Conservation (phyloP, 176 grass and related monocot species). For the Aegilops umbellulata region DNA sequence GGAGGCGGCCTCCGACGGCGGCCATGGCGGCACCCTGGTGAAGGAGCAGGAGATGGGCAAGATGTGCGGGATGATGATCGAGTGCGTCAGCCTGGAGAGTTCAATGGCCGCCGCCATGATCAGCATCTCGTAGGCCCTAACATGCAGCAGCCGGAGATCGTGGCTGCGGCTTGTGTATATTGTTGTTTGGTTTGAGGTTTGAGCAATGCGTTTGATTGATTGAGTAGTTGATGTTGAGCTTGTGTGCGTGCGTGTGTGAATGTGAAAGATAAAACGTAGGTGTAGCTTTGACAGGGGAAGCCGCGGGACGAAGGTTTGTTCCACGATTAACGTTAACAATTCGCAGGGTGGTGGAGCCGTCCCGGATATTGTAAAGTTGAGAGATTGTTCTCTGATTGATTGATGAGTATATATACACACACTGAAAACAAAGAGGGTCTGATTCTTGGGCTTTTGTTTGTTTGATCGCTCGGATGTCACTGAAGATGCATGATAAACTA, state of each 20-base stretch:
- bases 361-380: slow-evolving; percentile 18
- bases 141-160: neutral
- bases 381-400: slow-evolving; percentile 6
- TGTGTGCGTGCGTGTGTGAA: neutral
- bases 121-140: slow-evolving; percentile 47
- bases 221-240: neutral
- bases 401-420: neutral
- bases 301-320: neutral
- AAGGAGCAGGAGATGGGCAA: slow-evolving; percentile 40
- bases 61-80: slow-evolving; percentile 32
- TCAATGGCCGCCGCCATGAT: slow-evolving; percentile 31
- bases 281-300: neutral
- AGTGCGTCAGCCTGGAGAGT: slow-evolving; percentile 32
- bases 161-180: slow-evolving; percentile 11
- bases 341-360: neutral
- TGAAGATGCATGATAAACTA: neutral
- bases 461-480: slow-evolving; percentile 5
- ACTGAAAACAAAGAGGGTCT: neutral
- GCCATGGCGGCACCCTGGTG: neutral
- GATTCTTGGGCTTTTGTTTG: slow-evolving; percentile 9
- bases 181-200: slow-evolving; percentile 1
- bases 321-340: neutral
- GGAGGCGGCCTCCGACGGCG: neutral
- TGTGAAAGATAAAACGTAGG: neutral
- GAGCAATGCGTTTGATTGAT: slow-evolving; percentile 17